Evolutionary conservation across 2,329 filamentous ascomycete species (phyloP).

Genomic region (Coniochaeta pulveracea): DNA sequence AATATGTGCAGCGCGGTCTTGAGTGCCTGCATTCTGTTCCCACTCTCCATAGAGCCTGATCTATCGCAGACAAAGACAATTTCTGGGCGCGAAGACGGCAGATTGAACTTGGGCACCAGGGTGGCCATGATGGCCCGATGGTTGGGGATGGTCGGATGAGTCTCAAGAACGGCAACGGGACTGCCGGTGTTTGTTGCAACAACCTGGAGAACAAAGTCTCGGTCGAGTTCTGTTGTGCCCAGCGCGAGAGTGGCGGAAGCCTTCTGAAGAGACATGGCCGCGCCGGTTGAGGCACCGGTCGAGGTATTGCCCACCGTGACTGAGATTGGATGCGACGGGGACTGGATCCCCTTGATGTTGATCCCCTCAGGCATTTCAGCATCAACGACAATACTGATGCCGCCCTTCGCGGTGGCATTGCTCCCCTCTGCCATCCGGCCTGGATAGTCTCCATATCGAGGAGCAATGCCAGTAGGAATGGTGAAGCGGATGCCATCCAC

Average conservation of each 20-base stretch:
- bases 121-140: conserved; percentile 61
- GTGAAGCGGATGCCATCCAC: conserved; percentile 58
- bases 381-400: conserved; percentile 46
- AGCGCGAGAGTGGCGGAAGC: conserved; percentile 52
- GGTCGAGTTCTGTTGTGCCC: conserved; percentile 38
- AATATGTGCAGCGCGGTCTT: conserved; percentile 48
- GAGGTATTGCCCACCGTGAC: conserved; percentile 52
- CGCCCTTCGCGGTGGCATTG: conserved; percentile 14
- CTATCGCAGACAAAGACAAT: conserved; percentile 65
- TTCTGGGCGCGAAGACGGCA: conserved; percentile 44
- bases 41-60: conserved; percentile 50
- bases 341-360: conserved; percentile 50
- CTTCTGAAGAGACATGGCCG: conserved; percentile 40
- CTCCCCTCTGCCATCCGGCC: conserved; percentile 17
- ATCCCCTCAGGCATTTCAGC: conserved; percentile 44
- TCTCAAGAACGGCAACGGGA: conserved; percentile 57
- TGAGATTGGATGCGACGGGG: conserved; percentile 56
- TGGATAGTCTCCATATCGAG: conserved; percentile 47
- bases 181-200: conserved; percentile 45
- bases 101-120: conserved; percentile 57
- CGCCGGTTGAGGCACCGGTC: conserved; percentile 21
- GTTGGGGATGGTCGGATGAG: conserved; percentile 46
- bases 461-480: conserved; percentile 55
- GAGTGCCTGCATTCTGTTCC: conserved; percentile 37
- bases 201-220: conserved; percentile 58